These are phyloP conservation scores for Podaxis rugospora DNA, from an alignment of 768 basidiomycete species.

Conservation along the genomic window DNA sequence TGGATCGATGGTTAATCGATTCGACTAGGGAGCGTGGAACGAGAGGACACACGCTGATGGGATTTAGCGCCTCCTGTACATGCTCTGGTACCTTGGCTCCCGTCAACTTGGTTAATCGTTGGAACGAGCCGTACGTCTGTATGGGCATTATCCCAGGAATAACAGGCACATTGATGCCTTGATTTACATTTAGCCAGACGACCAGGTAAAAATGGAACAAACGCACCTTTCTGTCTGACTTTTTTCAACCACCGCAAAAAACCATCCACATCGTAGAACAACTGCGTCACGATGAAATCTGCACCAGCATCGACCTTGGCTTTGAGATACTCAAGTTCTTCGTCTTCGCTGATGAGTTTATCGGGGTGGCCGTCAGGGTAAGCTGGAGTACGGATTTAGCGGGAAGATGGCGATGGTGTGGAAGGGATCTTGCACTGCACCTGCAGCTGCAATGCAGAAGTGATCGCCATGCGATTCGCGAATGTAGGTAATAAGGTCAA, in stretches of 20 bases:
- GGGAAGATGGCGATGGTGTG: background rate
- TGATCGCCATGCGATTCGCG: conserved; percentile 50
- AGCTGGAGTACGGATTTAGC: conserved; percentile 36
- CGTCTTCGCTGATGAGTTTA: conserved; percentile 49
- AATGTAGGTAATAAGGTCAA: conserved; percentile 92
- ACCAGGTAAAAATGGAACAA: background rate
- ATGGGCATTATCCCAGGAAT: conserved; percentile 98
- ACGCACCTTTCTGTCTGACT: conserved; percentile 67
- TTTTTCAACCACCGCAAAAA: conserved; percentile 78
- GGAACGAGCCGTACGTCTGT: conserved; percentile 92
- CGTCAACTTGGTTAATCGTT: conserved; percentile 86
- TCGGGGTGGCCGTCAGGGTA: conserved; percentile 91
- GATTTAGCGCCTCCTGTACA: conserved; percentile 9
- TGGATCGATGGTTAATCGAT: conserved; percentile 23
- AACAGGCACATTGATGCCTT: conserved; percentile 87
- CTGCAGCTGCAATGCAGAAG: conserved; percentile 95
- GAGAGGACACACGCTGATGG: conserved; percentile 59
- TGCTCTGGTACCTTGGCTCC: conserved; percentile 58
- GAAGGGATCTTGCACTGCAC: conserved; percentile 29
- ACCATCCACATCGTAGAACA: conserved; percentile 93
- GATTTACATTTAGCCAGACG: background rate
- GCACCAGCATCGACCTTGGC: conserved; percentile 92
- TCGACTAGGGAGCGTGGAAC: background rate
- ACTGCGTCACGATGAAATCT: conserved; percentile 92
- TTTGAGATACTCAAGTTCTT: conserved; percentile 67